Base-by-base conservation (phyloP, 768 basidiomycete genomes). In the Phaeotremella fagi region DNA sequence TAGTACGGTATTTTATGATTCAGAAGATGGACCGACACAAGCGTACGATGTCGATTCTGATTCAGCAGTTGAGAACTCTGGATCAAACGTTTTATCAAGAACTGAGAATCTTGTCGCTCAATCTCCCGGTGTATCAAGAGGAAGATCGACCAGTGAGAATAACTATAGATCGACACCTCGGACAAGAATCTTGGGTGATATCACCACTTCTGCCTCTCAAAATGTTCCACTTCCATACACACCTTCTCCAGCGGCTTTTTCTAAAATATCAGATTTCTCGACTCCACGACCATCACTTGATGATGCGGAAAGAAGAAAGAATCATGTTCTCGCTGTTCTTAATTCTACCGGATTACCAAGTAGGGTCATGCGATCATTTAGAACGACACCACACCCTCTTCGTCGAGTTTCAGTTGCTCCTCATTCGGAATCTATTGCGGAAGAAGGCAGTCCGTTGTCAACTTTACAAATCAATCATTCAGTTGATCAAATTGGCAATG, bases 341-440 rank as follows among this genome's bases (percentile, higher is more conserved):
- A 57, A 56, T 16, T 63, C 67, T 1, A 54, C 61, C n/a, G 54
- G 54, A n/a, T 20, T 59, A 16, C 59, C 62, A 4, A 18, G 51
- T 1, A 47, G 67, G 15, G 31, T 46, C 3, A n/a, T 48, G 29
- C 50, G 57, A 43, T 37, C 55, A 1, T 41, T 52, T 7, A 52
- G 63, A 33, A 63, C 63, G 4, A 71, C 66, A 4, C 66, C 69
- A 29, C 66, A 64, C 90, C 63, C 66, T 15, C 54, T 66, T 4
- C 60, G 68, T 14, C 44, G 60, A 33, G 65, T 62, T 16, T 62
- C 63, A 3, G 50, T 52, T 2, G 50, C 55, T 27, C 58, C 65
- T 12, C 43, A 47, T 15, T 46, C 61, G 9, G 57, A 61, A 35
- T 67, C 62, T 2, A 62, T 62, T 16, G 28, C 41, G 1, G 66